Percentiles rank a stretch among this genome's conserved stretches.
Conservation (phyloP, 2,329 filamentous ascomycete genomes). For the Paracoccidioides brasiliensis region DNA sequence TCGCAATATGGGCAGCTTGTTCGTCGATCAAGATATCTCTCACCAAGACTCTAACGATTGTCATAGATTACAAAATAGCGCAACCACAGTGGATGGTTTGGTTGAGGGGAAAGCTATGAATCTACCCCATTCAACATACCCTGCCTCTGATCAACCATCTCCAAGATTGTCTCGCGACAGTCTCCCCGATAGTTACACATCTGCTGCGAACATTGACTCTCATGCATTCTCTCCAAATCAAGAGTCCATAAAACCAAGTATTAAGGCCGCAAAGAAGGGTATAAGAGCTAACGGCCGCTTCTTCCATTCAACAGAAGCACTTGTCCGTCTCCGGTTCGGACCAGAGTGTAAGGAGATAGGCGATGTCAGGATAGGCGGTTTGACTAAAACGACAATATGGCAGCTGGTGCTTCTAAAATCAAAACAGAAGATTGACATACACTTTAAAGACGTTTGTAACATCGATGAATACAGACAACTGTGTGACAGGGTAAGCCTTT, state of each 20-base stretch:
- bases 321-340: slow-evolving; percentile 21
- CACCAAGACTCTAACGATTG: background rate
- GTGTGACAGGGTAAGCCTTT: slow-evolving; percentile 16
- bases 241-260: background rate
- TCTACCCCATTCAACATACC: background rate
- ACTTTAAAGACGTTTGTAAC: slow-evolving; percentile 23
- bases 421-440: slow-evolving; percentile 14
- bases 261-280: background rate
- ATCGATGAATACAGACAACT: slow-evolving; percentile 17
- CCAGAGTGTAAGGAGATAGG: slow-evolving; percentile 19
- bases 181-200: background rate
- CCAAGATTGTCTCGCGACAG: background rate
- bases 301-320: slow-evolving; percentile 17
- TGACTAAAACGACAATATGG: slow-evolving; percentile 6
- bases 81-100: background rate
- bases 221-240: background rate
- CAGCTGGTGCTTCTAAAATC: slow-evolving; percentile 14
- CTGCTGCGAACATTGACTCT: background rate
- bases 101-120: background rate
- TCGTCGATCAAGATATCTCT: slow-evolving; percentile 13
- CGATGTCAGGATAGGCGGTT: slow-evolving; percentile 18
- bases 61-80: background rate
- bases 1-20: slow-evolving; percentile 8
- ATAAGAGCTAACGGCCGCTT: background rate
- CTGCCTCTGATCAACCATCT: background rate